A percentile compares a stretch with the other conserved stretches of the same genome.
phyloP scores from a whole-genome alignment of 2,329 filamentous ascomycete genomes.

The Arthrobotrys pseudoclavata region DNA sequence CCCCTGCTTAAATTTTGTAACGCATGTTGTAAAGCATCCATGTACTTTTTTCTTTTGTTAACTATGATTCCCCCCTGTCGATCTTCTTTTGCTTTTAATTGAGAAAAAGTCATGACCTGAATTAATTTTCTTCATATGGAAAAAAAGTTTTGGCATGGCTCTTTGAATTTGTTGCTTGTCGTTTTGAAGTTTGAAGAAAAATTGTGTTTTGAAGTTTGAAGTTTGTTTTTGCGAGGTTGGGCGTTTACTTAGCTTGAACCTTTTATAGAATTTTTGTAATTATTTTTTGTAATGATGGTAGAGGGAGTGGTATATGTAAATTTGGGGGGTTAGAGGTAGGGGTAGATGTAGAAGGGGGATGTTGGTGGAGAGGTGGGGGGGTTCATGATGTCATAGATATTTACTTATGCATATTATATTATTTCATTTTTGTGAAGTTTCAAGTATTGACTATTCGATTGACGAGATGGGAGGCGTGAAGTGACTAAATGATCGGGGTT shows the following conservation, averaged over 20 bases:
- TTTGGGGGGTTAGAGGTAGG: neutral
- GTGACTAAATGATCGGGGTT: no score
- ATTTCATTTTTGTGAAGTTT: neutral
- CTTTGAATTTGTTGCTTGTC: neutral
- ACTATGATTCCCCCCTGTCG: neutral
- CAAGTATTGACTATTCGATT: no score
- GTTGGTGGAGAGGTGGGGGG: no score
- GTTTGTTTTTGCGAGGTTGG: neutral
- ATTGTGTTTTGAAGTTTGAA: neutral
- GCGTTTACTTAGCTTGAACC: neutral
- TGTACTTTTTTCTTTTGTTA: neutral
- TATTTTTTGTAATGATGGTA: neutral
- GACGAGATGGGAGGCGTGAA: no score
- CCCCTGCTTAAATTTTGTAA: neutral
- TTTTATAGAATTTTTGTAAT: neutral
- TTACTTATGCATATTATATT: neutral
- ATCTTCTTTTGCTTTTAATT: neutral
- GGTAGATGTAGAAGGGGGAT: neutral
- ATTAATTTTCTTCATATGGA: neutral
- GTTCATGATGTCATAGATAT: neutral
- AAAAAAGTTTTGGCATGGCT: conserved; percentile 13
- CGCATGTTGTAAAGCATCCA: conserved; percentile 1
- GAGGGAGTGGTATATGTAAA: neutral
- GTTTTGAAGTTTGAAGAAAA: conserved; percentile 1
- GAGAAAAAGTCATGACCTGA: neutral